Base-by-base conservation (phyloP, 768 basidiomycete species). In the Plicaturopsis crispa region DNA sequence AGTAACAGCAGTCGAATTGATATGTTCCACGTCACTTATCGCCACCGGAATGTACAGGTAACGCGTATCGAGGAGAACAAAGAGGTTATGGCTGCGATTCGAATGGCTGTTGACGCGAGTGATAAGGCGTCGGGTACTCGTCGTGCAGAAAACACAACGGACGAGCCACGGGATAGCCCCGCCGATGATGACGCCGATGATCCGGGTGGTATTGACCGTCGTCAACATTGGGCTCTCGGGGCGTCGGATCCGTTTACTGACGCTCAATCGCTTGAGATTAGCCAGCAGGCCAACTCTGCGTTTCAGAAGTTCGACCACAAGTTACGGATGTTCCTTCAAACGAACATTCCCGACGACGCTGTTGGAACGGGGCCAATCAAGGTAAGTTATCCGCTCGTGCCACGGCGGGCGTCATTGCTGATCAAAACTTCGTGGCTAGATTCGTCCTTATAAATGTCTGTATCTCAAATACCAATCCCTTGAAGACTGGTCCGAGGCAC, bases 61-160 rank as follows among this genome's bases (percentile, higher is more conserved):
- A 28, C 26, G 20, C 36, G 36, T n/a, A 53, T 55, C 31, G 53
- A 59, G 32, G 48, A 59, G 33, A 55, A 45, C 12, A 51, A 54
- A 36, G 57, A 59, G 36, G 49, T 51, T 0, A 46, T 59, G 26
- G 59, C 56, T 5, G 31, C 35, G 4, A 60, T 60, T 16, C 45
- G 44, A 5, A 55, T 53, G 48, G 44, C 47, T 4, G 45, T 57
- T 20, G 44, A 58, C 24, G 44, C 46, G n/a, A 36, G 48, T 31
- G 43, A 49, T 24, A 34, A 42, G 23, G 45, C 43, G 5, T 31
- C 21, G 21, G 7, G 18, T 16, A 3, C n/a, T 5, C 12, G 19
- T 2, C 36, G 19, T 11, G 4, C 16, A 8, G n/a, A n/a, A n/a
- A n/a, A n/a, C n/a, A n/a, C n/a, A n/a, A n/a, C n/a, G n/a, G n/a